Conservation (phyloP, 805 yeast genomes). For the Candida wancherniae region DNA sequence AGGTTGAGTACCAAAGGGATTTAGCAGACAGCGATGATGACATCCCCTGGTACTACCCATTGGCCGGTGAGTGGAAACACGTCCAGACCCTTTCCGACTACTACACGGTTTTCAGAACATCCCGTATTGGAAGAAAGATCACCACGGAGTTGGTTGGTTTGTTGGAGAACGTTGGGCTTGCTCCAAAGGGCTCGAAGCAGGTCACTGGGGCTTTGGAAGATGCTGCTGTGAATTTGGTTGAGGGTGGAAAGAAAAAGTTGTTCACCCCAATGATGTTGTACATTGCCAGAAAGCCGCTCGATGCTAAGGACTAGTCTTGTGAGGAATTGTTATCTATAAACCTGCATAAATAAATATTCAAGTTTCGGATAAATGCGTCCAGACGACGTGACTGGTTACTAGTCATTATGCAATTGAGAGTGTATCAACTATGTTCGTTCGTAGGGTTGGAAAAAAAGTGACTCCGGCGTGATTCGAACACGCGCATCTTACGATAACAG, state of each 20-base stretch:
- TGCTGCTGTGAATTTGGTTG: slow-evolving; percentile 92
- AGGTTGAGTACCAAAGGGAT: slow-evolving; percentile 69
- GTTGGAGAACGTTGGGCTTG: slow-evolving; percentile 81
- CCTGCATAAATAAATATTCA: too few species aligned
- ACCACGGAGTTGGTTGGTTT: slow-evolving; percentile 76
- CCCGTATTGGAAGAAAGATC: slow-evolving; percentile 75
- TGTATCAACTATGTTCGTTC: too few species aligned
- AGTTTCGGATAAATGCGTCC: too few species aligned
- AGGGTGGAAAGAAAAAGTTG: slow-evolving; percentile 83
- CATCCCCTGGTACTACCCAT: slow-evolving; percentile 97
- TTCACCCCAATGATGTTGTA: slow-evolving; percentile 98
- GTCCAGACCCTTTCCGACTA: slow-evolving; percentile 75
- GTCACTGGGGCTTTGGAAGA: slow-evolving; percentile 93
- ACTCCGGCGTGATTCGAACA: slow-evolving; percentile 20
- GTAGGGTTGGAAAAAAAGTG: slow-evolving; percentile 14
- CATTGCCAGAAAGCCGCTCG: slow-evolving; percentile 74
- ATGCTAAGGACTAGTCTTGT: slow-evolving; percentile 10
- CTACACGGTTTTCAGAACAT: slow-evolving; percentile 83
- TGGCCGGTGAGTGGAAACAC: slow-evolving; percentile 89
- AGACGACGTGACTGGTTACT: too few species aligned
- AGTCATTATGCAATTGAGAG: too few species aligned
- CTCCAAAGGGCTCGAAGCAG: slow-evolving; percentile 84
- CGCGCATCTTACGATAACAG: slow-evolving; percentile 20
- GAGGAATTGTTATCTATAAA: too few species aligned
- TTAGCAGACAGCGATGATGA: slow-evolving; percentile 78